Base-by-base conservation (phyloP, 371 early-diverging fungal species). In the Mucor racemosus region DNA sequence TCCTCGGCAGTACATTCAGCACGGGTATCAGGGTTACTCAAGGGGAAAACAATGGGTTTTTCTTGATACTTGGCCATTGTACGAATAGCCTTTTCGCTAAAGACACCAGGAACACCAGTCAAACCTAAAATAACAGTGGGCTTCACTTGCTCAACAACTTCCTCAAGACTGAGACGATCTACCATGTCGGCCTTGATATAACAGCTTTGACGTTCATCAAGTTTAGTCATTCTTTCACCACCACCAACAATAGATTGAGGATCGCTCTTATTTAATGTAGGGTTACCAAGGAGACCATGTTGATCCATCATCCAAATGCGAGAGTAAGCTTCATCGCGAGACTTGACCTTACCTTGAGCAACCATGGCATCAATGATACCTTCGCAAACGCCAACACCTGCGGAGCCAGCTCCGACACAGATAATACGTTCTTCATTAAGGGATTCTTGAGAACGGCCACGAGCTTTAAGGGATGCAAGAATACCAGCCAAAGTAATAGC, bases 341-440 rank as follows among this genome's bases (percentile, higher is more conserved):
- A 73, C 44, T 80, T 80, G 50, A 84, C 86, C 5, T 63, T 69
- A 41, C 88, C 86, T 56, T 87, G 88, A 44, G 80, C 83, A 5
- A 87, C 85, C 84, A 88, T 87, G 56, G 83, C 81, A 68, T 87
- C 87, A 42, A 86, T 67, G 48, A 86, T 88, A 53, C 87, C 87
- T 69, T 88, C 88, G 66, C 88, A 87, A 3, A 89, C 87, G 75
- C 90, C 90, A 7, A 89, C 87, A 62, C 89, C 90, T 13, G 90
- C 88, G 38, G 86, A 84, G 5, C 90, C 90, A n/a, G 90, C 88
- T 21, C 90, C 90, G 26, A 88, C 86, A 68, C 88, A 89, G 11
- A 90, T 70, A 39, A 89, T 85, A 17, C 84, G 80, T 58, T 83
- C 84, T 42, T 80, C 58, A 7, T 67, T 58, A 15, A 83, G 58